phyloP scores from a whole-genome alignment of 768 basidiomycete genomes.

The Tremella fuciformis region DNA sequence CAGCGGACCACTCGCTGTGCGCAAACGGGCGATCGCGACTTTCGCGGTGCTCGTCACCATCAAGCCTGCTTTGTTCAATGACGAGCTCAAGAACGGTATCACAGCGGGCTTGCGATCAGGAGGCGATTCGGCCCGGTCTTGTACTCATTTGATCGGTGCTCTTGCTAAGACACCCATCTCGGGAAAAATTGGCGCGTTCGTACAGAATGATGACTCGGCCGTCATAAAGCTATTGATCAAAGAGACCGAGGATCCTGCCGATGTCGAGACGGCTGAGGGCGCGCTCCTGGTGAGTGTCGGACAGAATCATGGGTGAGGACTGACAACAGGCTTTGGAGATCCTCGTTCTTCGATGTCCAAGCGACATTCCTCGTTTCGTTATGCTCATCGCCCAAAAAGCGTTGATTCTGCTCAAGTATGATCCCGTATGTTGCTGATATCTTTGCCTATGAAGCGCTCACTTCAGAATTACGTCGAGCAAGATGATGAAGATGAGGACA shows the following conservation, averaged over 20 bases:
- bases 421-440: constrained; percentile 65
- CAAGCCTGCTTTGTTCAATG: constrained; percentile 61
- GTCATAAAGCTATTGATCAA: constrained; percentile 26
- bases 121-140: constrained; percentile 54
- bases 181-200: constrained; percentile 27
- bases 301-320: background rate
- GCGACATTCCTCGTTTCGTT: constrained; percentile 73
- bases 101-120: constrained; percentile 50
- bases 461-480: constrained; percentile 67
- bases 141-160: constrained; percentile 62
- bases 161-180: constrained; percentile 64
- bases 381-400: constrained; percentile 67
- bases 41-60: constrained; percentile 74
- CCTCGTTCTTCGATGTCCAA: constrained; percentile 75
- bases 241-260: constrained; percentile 34
- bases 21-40: constrained; percentile 87
- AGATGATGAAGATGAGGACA: constrained; percentile 59
- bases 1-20: constrained; percentile 73
- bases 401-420: constrained; percentile 79
- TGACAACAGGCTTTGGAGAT: constrained; percentile 71
- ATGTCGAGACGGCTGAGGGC: constrained; percentile 41
- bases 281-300: constrained; percentile 32
- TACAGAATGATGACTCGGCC: constrained; percentile 17
- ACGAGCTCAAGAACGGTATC: constrained; percentile 60
- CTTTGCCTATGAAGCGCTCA: constrained; percentile 9